Base-by-base conservation (phyloP, 495 filamentous ascomycete species). In the Echria macrotheca region DNA sequence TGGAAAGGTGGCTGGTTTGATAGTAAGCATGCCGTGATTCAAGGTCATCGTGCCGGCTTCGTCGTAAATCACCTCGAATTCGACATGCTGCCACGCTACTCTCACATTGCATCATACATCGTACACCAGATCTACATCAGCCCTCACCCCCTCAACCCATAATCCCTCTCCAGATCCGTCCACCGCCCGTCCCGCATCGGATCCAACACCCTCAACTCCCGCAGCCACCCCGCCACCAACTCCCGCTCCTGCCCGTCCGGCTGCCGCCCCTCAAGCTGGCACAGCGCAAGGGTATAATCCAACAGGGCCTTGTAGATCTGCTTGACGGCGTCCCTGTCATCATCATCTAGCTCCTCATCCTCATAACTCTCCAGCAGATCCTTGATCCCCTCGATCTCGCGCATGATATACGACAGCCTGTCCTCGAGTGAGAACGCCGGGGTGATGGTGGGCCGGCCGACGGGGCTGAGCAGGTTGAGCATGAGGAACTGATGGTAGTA, bases 401-500 rank as follows among this genome's bases (percentile, higher is more conserved):
- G 69, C 42, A 65, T 71, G n/a, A 91, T 63, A 55, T 90, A 86
- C 23, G 79, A 68, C 7, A 80, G 59, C 48, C 85, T 75, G 24
- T 91, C 82, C 28, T 79, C 66, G 15, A 69, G 50, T 37, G 76
- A 75, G 32, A 91, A 67, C 50, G 81, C 69, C 2, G 84, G 77
- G 15, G 77, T 72, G 62, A 91, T 82, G 15, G 77, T 78, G n/a
- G 69, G 62, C n/a, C 61, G 55, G 6, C 57, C 58, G 10, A 61
- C 53, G 35, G 47, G 69, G 58, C 45, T 68, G 50, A 64, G 69
- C 44, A 65, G 71, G 69, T 70, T 84, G 63, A 69, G 78, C 68
- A 96, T 82, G 48, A 96, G 64, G 59, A 80, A 91, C 49, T 87
- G 83, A 59, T 97, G 88, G 64, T 97, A 99, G 65, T 90, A 95